Base-by-base conservation (phyloP, 2,329 filamentous ascomycete genomes). In the Emericellopsis cladophorae region DNA sequence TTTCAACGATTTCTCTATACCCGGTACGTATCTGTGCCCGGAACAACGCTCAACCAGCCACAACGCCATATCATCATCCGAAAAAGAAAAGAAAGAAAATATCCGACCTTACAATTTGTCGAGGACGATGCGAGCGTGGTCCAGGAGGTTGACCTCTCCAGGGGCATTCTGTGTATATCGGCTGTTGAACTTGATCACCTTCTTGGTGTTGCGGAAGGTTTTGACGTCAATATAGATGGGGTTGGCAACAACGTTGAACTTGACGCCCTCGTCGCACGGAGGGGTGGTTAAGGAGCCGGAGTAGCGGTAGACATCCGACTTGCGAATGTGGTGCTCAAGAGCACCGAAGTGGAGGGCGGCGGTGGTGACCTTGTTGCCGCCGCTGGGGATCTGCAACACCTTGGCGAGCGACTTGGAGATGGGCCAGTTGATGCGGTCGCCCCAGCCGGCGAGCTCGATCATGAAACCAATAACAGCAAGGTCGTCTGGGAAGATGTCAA, bases 231-330 rank as follows among this genome's bases (percentile, higher is more conserved):
- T 53, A 35, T 54, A 51, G n/a, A 75, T 50, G n/a, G 67, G 64
- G 39, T 67, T 48, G 43, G 61, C 55, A 45, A 65, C 65, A 32
- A 75, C 53, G 40, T 72, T 60, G 59, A 70, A 76, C 10, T 55
- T 60, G 8, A 78, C 56, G 23, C 66, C 68, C 56, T 77, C 71
- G 15, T 61, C 60, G 59, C 74, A 78, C 7, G 74, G 74, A 16
- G 74, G 74, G 0, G 73, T 76, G 36, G 74, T 78, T 23, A 78
- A 61, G 11, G 70, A 74, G 22, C 74, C 74, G 14, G 54, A 53
- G 60, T 79, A 78, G 43, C 64, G 62, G 49, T 64, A 67, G 41
- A 72, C 55, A 5, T 58, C 59, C 9, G 49, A 51, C 31, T 55
- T 49, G 15, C 52, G 38, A 38, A 72, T 52, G 39, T 61, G 54